Conservation (phyloP, 169 alveolate genomes). For the Prorocentrum cordatum region DNA sequence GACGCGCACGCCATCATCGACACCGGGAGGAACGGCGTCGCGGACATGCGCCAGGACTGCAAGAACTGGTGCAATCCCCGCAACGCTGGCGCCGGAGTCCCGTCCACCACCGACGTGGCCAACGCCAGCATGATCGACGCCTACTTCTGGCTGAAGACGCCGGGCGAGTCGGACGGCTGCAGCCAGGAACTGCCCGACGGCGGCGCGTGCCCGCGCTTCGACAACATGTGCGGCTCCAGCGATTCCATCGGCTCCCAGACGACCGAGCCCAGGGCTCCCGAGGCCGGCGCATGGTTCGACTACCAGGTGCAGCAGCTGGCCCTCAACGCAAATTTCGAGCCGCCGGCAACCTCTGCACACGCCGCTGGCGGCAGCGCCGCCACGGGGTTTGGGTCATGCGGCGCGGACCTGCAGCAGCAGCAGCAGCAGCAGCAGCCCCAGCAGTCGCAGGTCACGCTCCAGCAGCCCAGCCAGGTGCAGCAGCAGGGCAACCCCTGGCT, state of each 20-base stretch:
- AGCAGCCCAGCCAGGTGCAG: too few relatives aligned
- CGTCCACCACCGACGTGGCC: slow-evolving; percentile 14
- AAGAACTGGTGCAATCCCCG: slow-evolving; percentile 40
- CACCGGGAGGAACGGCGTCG: slow-evolving; percentile 41
- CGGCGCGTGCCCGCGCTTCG: slow-evolving; percentile 40
- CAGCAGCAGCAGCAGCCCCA: too few relatives aligned
- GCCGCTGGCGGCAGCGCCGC: too few relatives aligned
- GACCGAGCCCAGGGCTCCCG: slow-evolving; percentile 36
- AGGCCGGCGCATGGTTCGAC: slow-evolving; percentile 54
- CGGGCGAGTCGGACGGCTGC: slow-evolving; percentile 48
- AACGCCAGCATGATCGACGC: slow-evolving; percentile 8
- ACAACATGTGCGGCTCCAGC: not conserved
- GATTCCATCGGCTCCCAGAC: slow-evolving; percentile 15
- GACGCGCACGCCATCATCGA: slow-evolving; percentile 50
- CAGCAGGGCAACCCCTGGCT: too few relatives aligned
- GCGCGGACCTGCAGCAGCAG: too few relatives aligned
- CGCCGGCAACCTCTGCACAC: too few relatives aligned
- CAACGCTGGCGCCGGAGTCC: slow-evolving; percentile 3
- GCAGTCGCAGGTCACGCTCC: too few relatives aligned
- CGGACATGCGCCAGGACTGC: slow-evolving; percentile 27
- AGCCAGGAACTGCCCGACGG: slow-evolving; percentile 9
- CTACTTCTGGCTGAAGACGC: slow-evolving; percentile 55
- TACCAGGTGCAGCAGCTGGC: slow-evolving; percentile 52
- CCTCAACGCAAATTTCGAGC: not conserved
- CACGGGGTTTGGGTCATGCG: too few relatives aligned